Evolutionary conservation across 805 yeast species (phyloP).

Genomic region (Maudiozyma barnettii): DNA sequence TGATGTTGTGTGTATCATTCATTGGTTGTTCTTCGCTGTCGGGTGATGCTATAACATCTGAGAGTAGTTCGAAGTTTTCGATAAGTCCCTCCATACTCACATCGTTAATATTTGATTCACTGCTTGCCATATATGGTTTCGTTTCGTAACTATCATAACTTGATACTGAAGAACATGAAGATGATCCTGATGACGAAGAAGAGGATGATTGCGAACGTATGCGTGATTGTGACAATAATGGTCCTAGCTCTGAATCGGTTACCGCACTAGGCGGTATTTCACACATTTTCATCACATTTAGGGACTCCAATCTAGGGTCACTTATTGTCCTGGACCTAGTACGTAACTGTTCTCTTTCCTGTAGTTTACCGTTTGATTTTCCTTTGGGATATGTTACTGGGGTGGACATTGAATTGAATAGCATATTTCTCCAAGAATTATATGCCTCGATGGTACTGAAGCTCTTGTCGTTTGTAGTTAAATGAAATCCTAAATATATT

Average conservation of each 20-base stretch:
- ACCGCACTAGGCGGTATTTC: not conserved
- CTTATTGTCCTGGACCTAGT: not conserved
- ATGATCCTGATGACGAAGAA: not conserved
- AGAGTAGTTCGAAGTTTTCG: constrained; percentile 2
- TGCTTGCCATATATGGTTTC: constrained; percentile 3
- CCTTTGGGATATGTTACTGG: not conserved
- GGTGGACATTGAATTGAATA: constrained; percentile 1
- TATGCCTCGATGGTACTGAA: constrained; percentile 15
- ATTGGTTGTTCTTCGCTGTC: constrained; percentile 5
- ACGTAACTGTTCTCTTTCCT: not conserved
- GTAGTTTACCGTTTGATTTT: not conserved
- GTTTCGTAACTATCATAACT: constrained; percentile 1
- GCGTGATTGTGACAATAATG: not conserved
- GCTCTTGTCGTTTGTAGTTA: constrained; percentile 12
- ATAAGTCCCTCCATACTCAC: not conserved
- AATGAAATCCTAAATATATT: constrained; percentile 16
- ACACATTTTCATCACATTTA: not conserved
- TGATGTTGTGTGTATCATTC: constrained; percentile 5
- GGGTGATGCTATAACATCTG: not conserved
- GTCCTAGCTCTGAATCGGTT: not conserved
- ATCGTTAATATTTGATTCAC: constrained; percentile 1
- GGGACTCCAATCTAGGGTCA: not conserved
- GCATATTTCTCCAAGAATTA: constrained; percentile 15
- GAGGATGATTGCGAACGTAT: not conserved
- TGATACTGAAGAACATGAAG: not conserved